These are phyloP conservation scores for Trichosporon sp. DNA, from an alignment of 1,284 basidiomycete genomes.

Conservation along the genomic window DNA sequence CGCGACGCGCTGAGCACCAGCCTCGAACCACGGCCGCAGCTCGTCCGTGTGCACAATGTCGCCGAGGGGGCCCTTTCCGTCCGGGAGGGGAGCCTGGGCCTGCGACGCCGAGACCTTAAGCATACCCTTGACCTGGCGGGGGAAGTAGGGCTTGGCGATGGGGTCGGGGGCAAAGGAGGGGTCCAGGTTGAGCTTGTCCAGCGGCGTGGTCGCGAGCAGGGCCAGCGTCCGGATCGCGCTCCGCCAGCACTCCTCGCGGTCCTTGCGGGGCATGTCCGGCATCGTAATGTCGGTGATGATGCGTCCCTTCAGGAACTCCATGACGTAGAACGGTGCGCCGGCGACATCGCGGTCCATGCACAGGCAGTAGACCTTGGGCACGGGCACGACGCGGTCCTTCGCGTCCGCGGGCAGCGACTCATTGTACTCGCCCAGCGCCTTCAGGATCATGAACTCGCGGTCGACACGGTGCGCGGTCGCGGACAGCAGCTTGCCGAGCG, in stretches of 20 bases:
- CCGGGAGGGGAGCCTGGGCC: constrained; percentile 64
- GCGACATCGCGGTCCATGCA: constrained; percentile 77
- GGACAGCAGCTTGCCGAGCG: constrained; percentile 81
- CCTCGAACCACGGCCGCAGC: constrained; percentile 67
- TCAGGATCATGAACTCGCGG: constrained; percentile 81
- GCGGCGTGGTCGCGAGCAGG: constrained; percentile 71
- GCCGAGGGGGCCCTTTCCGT: constrained; percentile 40
- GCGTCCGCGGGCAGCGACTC: constrained; percentile 35
- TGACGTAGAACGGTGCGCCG: constrained; percentile 91
- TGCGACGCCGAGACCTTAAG: constrained; percentile 74
- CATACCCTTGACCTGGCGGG: constrained; percentile 86
- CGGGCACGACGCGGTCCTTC: constrained; percentile 64
- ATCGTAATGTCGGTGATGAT: constrained; percentile 87
- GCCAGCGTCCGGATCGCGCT: constrained; percentile 74
- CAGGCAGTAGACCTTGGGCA: constrained; percentile 79
- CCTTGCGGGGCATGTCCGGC: constrained; percentile 65
- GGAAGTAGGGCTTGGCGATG: constrained; percentile 69
- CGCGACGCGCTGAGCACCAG: constrained; percentile 70
- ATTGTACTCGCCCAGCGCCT: constrained; percentile 75
- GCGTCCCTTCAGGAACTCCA: constrained; percentile 89
- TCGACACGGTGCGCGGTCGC: constrained; percentile 92
- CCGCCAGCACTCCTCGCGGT: constrained; percentile 75
- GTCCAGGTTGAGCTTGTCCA: constrained; percentile 69
- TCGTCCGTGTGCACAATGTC: constrained; percentile 66
- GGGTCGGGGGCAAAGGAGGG: constrained; percentile 71